Percentiles rank a stretch among this genome's conserved stretches.
These are phyloP conservation scores for Cercospora sesami DNA, from an alignment of 2,329 filamentous ascomycete species.

Conservation along the genomic window DNA sequence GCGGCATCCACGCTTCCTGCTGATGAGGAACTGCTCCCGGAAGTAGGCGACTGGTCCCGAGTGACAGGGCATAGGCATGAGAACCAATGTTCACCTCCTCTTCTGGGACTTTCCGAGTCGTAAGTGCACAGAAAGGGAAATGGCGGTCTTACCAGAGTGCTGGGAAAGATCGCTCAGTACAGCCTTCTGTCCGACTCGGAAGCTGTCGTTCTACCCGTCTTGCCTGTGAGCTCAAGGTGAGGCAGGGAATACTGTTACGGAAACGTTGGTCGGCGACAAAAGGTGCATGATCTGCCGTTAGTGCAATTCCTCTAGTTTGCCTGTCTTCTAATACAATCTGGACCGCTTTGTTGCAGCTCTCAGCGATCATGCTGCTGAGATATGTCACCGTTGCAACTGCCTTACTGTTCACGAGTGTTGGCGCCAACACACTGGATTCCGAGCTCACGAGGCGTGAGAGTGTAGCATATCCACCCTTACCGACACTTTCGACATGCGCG, in stretches of 20 bases:
- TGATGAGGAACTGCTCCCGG: conserved; percentile 1
- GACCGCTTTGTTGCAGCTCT: background rate
- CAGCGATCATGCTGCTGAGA: background rate
- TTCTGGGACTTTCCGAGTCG: background rate
- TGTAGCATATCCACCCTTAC: conserved; percentile 11
- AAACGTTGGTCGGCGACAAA: background rate
- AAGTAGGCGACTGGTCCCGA: background rate
- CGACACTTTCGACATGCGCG: conserved; percentile 21
- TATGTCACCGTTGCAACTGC: background rate
- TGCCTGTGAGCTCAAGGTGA: background rate
- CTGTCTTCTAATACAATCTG: conserved; percentile 12
- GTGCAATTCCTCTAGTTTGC: background rate
- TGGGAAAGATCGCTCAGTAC: background rate
- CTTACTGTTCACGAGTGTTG: background rate
- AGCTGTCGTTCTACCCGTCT: background rate
- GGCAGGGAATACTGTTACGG: background rate
- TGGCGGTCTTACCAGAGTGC: background rate
- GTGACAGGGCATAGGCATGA: background rate
- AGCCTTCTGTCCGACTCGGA: conserved; percentile 5
- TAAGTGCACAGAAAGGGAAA: background rate
- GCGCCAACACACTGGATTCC: background rate
- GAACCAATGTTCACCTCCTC: background rate
- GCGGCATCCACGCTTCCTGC: conserved; percentile 4
- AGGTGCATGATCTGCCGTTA: conserved; percentile 1
- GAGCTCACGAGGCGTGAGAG: background rate